phyloP scores from a whole-genome alignment of 805 yeast species.

The Sporopachydermia lactativora region DNA sequence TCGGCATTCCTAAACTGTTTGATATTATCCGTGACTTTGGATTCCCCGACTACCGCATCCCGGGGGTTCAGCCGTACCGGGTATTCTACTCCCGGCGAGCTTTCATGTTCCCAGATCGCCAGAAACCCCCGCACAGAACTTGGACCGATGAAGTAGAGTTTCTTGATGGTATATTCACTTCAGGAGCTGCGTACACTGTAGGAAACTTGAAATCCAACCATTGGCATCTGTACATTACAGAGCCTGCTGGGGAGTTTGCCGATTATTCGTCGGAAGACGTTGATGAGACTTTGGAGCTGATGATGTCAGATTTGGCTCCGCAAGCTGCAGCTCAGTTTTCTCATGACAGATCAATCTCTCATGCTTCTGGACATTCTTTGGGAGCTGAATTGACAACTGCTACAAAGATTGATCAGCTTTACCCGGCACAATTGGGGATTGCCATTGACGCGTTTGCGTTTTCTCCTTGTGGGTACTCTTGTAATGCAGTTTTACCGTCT shows the following conservation, averaged over 20 bases:
- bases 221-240: slow-evolving; percentile 78
- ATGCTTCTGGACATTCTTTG: slow-evolving; percentile 57
- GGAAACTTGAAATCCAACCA: slow-evolving; percentile 75
- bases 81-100: slow-evolving; percentile 84
- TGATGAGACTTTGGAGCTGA: slow-evolving; percentile 74
- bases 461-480: slow-evolving; percentile 89
- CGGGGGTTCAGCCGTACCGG: slow-evolving; percentile 33
- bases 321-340: slow-evolving; percentile 43
- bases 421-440: slow-evolving; percentile 19
- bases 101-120: slow-evolving; percentile 85
- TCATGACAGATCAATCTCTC: slow-evolving; percentile 34
- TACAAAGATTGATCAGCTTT: slow-evolving; percentile 51
- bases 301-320: slow-evolving; percentile 76
- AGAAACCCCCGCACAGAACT: slow-evolving; percentile 62
- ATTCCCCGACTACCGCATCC: slow-evolving; percentile 15
- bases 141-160: slow-evolving; percentile 73
- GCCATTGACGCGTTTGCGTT: slow-evolving; percentile 78
- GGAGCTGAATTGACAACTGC: slow-evolving; percentile 56
- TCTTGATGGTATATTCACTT: slow-evolving; percentile 49
- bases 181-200: slow-evolving; percentile 57
- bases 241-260: slow-evolving; percentile 14
- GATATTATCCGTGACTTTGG: slow-evolving; percentile 30
- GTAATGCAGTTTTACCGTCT: slow-evolving; percentile 59
- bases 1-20: slow-evolving; percentile 56
- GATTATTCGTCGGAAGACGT: slow-evolving; percentile 9